These are phyloP conservation scores for Pseudogymnoascus pannorum DNA, from an alignment of 2,329 filamentous ascomycete genomes.

Conservation along the genomic window DNA sequence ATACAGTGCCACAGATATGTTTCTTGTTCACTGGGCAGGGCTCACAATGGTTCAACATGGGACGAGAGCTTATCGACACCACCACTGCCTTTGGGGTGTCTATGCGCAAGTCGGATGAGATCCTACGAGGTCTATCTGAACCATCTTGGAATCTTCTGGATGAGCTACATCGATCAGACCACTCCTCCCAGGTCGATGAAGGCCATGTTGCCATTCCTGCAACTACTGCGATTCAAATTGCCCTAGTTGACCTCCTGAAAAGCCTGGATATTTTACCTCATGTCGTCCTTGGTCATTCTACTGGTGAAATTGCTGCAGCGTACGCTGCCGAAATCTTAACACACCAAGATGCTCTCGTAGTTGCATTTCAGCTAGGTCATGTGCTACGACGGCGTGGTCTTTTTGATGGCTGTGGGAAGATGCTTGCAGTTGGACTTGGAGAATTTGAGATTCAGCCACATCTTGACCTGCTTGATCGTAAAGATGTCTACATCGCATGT, in stretches of 20 bases:
- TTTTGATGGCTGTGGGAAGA: constrained; percentile 35
- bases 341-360: constrained; percentile 30
- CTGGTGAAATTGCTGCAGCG: constrained; percentile 42
- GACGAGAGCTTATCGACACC: constrained; percentile 17
- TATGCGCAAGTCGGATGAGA: not conserved
- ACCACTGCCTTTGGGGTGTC: constrained; percentile 2
- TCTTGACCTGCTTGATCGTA: constrained; percentile 24
- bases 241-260: constrained; percentile 36
- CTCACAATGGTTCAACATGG: constrained; percentile 26
- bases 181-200: not conserved
- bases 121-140: not conserved
- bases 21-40: constrained; percentile 29
- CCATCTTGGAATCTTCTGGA: not conserved
- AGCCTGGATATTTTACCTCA: constrained; percentile 37
- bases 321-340: constrained; percentile 35
- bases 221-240: constrained; percentile 42
- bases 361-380: constrained; percentile 38
- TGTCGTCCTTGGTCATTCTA: constrained; percentile 39
- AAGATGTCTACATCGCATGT: constrained; percentile 30
- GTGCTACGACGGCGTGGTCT: constrained; percentile 19
- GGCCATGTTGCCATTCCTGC: constrained; percentile 15
- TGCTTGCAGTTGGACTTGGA: constrained; percentile 44
- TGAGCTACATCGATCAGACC: constrained; percentile 10
- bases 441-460: constrained; percentile 24
- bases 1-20: constrained; percentile 14